Conservation (phyloP, 2,329 filamentous ascomycete genomes). For the Beauveria australis region DNA sequence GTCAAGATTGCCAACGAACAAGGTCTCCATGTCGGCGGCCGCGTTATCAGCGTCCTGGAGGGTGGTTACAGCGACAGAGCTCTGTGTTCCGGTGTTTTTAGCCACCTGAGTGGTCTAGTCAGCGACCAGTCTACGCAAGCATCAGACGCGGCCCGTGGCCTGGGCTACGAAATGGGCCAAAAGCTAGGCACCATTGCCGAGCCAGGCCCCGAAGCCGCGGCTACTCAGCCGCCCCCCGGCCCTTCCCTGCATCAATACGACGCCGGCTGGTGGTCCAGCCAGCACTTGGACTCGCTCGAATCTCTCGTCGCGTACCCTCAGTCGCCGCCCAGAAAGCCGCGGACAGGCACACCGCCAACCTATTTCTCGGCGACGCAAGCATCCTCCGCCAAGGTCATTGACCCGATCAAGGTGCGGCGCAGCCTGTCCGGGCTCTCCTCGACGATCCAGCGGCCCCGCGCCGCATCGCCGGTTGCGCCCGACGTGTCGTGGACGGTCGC, state of each 20-base stretch:
- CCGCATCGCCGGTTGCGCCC: slow-evolving; percentile 62
- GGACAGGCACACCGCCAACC: slow-evolving; percentile 53
- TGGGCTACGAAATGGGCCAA: slow-evolving; percentile 52
- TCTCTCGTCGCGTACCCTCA: slow-evolving; percentile 43
- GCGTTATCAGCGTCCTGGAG: slow-evolving; percentile 88
- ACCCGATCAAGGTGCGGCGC: slow-evolving; percentile 56
- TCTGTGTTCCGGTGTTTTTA: slow-evolving; percentile 77
- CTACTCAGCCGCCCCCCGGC: slow-evolving; percentile 11
- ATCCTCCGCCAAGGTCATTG: slow-evolving; percentile 71
- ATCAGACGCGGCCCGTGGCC: slow-evolving; percentile 25
- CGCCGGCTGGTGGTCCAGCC: slow-evolving; percentile 60
- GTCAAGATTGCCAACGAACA: slow-evolving; percentile 75
- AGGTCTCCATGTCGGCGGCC: slow-evolving; percentile 67
- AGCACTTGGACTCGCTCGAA: slow-evolving; percentile 63
- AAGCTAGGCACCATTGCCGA: slow-evolving; percentile 35
- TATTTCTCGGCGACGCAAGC: slow-evolving; percentile 85
- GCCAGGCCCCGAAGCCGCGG: slow-evolving; percentile 17
- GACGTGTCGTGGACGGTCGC: slow-evolving; percentile 81
- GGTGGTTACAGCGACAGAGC: slow-evolving; percentile 94
- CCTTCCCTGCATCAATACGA: slow-evolving; percentile 46
- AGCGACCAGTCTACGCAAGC: slow-evolving; percentile 39
- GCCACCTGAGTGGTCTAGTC: slow-evolving; percentile 78
- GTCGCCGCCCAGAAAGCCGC: slow-evolving; percentile 43
- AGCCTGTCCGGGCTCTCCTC: slow-evolving; percentile 47
- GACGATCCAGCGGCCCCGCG: slow-evolving; percentile 32